Conservation (phyloP, 1,284 basidiomycete genomes). For the Malassezia nana region DNA sequence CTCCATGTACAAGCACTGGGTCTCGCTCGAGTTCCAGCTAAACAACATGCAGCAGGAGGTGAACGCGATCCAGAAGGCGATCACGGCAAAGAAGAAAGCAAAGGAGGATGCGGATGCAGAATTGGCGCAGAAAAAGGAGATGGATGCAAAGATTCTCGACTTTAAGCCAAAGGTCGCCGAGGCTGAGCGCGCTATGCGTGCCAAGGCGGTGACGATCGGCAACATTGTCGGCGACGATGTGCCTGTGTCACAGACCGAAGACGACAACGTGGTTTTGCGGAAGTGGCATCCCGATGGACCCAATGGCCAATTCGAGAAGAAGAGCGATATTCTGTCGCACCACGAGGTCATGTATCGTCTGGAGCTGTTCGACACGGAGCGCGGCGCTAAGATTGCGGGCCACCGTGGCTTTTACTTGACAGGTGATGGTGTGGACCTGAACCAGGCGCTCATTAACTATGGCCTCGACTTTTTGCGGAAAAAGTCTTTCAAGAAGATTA, state of each 20-base stretch:
- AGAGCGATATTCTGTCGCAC: conserved; percentile 72
- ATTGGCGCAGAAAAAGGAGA: conserved; percentile 63
- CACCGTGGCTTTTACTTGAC: conserved; percentile 94
- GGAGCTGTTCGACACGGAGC: conserved; percentile 89
- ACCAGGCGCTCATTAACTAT: conserved; percentile 90
- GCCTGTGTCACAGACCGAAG: conserved; percentile 82
- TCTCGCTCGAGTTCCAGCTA: conserved; percentile 73
- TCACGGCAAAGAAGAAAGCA: conserved; percentile 82
- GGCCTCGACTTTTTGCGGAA: conserved; percentile 83
- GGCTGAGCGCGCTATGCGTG: conserved; percentile 66
- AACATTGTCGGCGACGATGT: conserved; percentile 83
- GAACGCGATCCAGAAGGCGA: conserved; percentile 85
- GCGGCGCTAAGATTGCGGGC: conserved; percentile 77
- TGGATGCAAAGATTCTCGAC: conserved; percentile 68
- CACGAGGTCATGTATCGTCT: conserved; percentile 89
- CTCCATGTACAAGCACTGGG: conserved; percentile 82
- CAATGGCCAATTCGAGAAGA: conserved; percentile 54
- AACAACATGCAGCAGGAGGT: conserved; percentile 70
- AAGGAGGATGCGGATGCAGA: conserved; percentile 84
- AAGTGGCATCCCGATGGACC: conserved; percentile 81
- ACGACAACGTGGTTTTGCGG: conserved; percentile 72
- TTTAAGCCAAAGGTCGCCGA: conserved; percentile 56
- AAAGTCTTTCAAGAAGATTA: conserved; percentile 79
- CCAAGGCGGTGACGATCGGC: conserved; percentile 71
- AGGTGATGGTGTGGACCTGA: conserved; percentile 90